Evolutionary conservation across 169 alveolate species (phyloP).

Genomic region (Plasmodium fragile): DNA sequence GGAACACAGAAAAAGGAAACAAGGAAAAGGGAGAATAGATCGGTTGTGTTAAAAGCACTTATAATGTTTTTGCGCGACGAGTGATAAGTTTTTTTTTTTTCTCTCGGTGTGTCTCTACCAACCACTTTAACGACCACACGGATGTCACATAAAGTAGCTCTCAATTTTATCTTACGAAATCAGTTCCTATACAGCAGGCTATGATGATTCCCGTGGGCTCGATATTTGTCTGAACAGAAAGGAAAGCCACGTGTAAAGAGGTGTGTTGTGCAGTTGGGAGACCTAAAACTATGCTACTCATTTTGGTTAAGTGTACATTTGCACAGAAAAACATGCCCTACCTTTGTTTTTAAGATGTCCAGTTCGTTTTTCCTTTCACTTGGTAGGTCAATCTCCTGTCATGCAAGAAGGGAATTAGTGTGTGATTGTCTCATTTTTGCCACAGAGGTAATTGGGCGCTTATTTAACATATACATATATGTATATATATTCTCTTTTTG

Average conservation of each 20-base stretch:
- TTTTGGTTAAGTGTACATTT: neutral
- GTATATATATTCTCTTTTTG: no score
- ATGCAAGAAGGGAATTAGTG: neutral
- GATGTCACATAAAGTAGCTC: neutral
- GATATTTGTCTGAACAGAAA: conserved; percentile 28
- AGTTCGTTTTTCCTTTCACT: conserved; percentile 34
- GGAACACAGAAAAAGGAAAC: neutral
- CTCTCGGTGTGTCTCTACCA: neutral
- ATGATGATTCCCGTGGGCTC: conserved; percentile 61
- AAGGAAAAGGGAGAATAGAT: neutral
- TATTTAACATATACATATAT: neutral
- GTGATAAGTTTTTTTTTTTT: neutral
- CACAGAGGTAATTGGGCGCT: neutral
- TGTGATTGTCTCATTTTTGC: neutral
- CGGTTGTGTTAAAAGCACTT: neutral
- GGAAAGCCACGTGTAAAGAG: neutral
- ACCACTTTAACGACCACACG: neutral
- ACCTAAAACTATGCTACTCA: neutral
- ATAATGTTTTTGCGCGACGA: neutral
- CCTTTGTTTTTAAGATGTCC: conserved; percentile 31
- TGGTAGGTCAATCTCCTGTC: conserved; percentile 40
- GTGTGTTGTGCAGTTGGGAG: neutral
- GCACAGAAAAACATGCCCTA: neutral
- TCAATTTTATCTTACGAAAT: conserved; percentile 28
- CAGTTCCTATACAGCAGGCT: conserved; percentile 68